phyloP scores from a whole-genome alignment of 2,329 filamentous ascomycete species.

The Colletotrichum spinosum region DNA sequence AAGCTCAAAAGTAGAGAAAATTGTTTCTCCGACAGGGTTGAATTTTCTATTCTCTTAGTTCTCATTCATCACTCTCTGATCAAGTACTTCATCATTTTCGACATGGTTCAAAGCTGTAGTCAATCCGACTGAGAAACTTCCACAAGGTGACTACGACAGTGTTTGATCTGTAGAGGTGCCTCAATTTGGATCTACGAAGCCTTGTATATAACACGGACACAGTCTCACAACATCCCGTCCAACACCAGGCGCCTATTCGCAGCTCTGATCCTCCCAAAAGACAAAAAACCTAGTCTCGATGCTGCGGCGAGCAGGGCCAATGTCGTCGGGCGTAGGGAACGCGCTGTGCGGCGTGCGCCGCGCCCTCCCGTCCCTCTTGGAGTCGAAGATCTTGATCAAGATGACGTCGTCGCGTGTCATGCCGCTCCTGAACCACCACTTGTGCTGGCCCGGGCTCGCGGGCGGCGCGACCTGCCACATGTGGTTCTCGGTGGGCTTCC shows the following conservation, averaged over 20 bases:
- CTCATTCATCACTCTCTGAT: too few relatives aligned
- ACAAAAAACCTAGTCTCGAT: slow-evolving; percentile 24
- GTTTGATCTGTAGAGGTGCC: too few relatives aligned
- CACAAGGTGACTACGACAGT: too few relatives aligned
- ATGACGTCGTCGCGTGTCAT: slow-evolving; percentile 65
- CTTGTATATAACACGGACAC: background rate
- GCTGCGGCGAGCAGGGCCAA: slow-evolving; percentile 45
- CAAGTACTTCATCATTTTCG: too few relatives aligned
- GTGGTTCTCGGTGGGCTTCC: slow-evolving; percentile 44
- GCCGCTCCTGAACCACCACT: slow-evolving; percentile 64
- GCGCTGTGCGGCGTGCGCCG: slow-evolving; percentile 78
- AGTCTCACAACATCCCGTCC: slow-evolving; percentile 38
- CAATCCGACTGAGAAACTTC: too few relatives aligned
- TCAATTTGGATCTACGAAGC: background rate
- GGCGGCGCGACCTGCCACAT: slow-evolving; percentile 51
- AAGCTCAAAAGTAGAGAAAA: rapidly evolving
- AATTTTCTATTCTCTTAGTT: rapidly evolving
- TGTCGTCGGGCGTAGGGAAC: slow-evolving; percentile 79
- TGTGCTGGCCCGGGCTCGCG: slow-evolving; percentile 44
- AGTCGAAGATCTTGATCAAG: slow-evolving; percentile 73
- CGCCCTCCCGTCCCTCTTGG: slow-evolving; percentile 60
- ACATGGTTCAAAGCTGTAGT: too few relatives aligned
- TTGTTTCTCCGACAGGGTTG: too few relatives aligned
- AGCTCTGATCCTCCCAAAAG: slow-evolving; percentile 25
- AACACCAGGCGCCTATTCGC: slow-evolving; percentile 32